phyloP scores from a whole-genome alignment of 495 filamentous ascomycete species.

The Aspergillus affinis region DNA sequence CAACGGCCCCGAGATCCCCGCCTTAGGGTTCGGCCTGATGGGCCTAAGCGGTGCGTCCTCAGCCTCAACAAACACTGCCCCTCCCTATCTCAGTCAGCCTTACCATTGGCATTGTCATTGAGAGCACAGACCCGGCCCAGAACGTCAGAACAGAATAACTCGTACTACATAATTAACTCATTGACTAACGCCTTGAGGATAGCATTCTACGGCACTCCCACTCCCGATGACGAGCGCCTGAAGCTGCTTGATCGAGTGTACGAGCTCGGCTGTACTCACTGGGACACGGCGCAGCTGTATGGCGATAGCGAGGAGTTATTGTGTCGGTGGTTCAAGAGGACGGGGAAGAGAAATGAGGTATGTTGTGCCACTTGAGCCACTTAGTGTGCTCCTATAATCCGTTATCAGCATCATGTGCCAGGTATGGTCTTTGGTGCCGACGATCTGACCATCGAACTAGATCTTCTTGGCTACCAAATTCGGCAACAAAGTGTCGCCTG shows the following conservation, averaged over 20 bases:
- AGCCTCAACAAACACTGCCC: too few species aligned
- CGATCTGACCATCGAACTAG: not conserved
- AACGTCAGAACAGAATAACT: too few species aligned
- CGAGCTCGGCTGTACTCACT: constrained; percentile 55
- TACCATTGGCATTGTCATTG: too few species aligned
- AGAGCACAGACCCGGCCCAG: too few species aligned
- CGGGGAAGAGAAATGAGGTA: not conserved
- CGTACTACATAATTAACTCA: too few species aligned
- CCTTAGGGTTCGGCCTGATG: constrained; percentile 59
- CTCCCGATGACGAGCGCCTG: constrained; percentile 37
- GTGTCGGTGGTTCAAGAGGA: constrained; percentile 52
- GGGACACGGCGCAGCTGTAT: constrained; percentile 60
- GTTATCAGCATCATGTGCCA: too few species aligned
- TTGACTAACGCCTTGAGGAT: not conserved
- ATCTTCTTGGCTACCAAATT: constrained; percentile 64
- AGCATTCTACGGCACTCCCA: constrained; percentile 39
- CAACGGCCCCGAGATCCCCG: constrained; percentile 54
- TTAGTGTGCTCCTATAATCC: too few species aligned
- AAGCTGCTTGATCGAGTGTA: constrained; percentile 47
- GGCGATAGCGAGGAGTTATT: constrained; percentile 44
- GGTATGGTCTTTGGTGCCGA: too few species aligned
- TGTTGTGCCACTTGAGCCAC: not conserved
- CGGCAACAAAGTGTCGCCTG: constrained; percentile 30
- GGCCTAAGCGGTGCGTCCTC: constrained; percentile 37
- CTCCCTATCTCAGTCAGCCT: too few species aligned